Base-by-base conservation (phyloP, 2,329 filamentous ascomycete genomes). In the Verticillium dahliae region DNA sequence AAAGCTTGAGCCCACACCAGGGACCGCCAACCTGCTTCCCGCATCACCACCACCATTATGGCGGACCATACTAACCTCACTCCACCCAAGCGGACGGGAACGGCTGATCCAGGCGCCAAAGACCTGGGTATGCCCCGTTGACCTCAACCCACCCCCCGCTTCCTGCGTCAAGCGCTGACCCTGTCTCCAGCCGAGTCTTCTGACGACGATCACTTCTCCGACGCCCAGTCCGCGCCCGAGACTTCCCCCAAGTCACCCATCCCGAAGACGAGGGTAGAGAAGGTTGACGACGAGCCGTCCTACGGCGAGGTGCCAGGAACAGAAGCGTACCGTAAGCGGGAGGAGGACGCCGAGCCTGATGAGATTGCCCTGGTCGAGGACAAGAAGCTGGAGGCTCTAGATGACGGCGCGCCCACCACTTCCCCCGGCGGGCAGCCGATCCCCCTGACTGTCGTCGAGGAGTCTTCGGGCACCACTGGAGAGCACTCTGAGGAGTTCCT, bases 161-260 rank as follows among this genome's bases (percentile, higher is more conserved):
- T 14, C 27, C 54, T 34, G 15, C 27, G 54, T 33, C 9, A 22
- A 15, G 5, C 15, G 33, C 27, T 56, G 27, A 56, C n/a, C 33
- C 15, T 11, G 31, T 7, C 15, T 34, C 27, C 54, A 73, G 73
- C 72, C 75, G 82, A 83, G 63, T 78, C 78, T 35, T 87, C 86
- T 57, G 87, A 89, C 65, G 87, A 89, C 56, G 87, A 90, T 67
- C 87, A 89, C 74, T 90, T 88, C 73, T 88, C 84, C 58, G 87
- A 90, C 71, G 86, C 87, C 38, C 83, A 83, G 60, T 87, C 85
- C 38, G 80, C 73, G 61, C 77, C 70, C 62, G 73, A 68, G 66
- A 82, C 73, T 70, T 77, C 75, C 9, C 74, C 72, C 6, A 73
- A 70, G 64, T 83, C 82, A 14, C 82, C 84, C 22, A 81, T 86